These are phyloP conservation scores for Fistulina hepatica DNA, from an alignment of 1,284 basidiomycete species.

Conservation along the genomic window DNA sequence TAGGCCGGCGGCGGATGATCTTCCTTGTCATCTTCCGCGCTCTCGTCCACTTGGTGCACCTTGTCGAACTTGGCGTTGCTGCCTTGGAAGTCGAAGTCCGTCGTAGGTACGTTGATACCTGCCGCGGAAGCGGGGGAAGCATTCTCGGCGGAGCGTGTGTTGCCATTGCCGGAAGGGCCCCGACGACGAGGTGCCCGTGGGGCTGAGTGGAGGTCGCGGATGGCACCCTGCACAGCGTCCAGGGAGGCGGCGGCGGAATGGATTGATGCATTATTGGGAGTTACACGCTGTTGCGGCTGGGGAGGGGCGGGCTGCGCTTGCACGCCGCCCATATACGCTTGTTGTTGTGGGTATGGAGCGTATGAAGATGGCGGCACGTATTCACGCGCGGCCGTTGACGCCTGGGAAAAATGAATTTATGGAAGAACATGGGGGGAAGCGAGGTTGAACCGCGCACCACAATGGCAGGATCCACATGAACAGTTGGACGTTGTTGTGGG, in stretches of 20 bases:
- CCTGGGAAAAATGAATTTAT: constrained; percentile 44
- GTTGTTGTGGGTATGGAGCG: constrained; percentile 20
- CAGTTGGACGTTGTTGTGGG: constrained; percentile 38
- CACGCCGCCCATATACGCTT: constrained; percentile 9
- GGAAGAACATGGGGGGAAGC: constrained; percentile 10
- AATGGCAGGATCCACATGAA: constrained; percentile 71
- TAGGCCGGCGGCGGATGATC: too few relatives aligned
- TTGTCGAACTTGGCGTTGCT: constrained; percentile 73
- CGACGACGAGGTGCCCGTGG: constrained; percentile 69
- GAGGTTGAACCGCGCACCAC: constrained; percentile 52
- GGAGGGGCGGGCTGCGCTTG: constrained; percentile 13
- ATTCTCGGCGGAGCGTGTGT: constrained; percentile 31
- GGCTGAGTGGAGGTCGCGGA: constrained; percentile 34
- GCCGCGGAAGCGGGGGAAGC: constrained; percentile 21
- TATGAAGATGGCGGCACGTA: constrained; percentile 9
- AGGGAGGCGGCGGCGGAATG: constrained; percentile 64
- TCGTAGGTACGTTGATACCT: constrained; percentile 38
- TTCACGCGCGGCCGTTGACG: constrained; percentile 24
- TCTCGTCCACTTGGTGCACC: constrained; percentile 11
- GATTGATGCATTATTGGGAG: constrained; percentile 27
- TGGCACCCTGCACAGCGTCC: too few relatives aligned
- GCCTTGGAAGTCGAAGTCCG: constrained; percentile 68
- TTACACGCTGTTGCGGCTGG: constrained; percentile 17
- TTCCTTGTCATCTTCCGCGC: constrained; percentile 21
- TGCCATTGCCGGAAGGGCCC: constrained; percentile 23